Conservation (phyloP, 441 rosid species). For the Melastoma candidum region DNA sequence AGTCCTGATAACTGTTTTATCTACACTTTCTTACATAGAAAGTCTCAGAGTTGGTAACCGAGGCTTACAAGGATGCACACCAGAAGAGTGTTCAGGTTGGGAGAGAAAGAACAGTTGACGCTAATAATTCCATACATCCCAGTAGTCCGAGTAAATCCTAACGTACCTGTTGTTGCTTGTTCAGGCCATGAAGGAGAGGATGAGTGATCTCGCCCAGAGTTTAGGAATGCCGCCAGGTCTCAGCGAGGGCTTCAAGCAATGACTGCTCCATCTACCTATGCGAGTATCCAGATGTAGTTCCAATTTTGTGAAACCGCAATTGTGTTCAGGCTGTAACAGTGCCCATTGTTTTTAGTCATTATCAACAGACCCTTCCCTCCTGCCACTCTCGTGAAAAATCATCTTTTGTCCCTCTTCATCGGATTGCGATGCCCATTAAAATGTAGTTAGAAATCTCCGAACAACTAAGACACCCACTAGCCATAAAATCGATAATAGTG, state of each 20-base stretch:
- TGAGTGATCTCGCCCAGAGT: conserved; percentile 90
- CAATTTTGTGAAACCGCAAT: conserved; percentile 1
- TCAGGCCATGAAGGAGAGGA: conserved; percentile 94
- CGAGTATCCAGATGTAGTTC: neutral
- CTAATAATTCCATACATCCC: neutral
- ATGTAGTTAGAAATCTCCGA: too few species aligned
- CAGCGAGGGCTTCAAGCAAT: conserved; percentile 55
- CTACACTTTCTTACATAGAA: conserved; percentile 34
- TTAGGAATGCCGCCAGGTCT: conserved; percentile 90
- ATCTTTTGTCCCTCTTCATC: too few species aligned
- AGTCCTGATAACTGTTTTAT: too few species aligned
- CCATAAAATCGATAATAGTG: too few species aligned
- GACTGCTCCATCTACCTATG: conserved; percentile 1
- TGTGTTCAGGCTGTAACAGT: too few species aligned
- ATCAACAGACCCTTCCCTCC: too few species aligned
- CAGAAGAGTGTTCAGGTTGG: conserved; percentile 82
- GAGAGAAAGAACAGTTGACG: neutral
- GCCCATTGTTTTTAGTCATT: too few species aligned
- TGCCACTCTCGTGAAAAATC: too few species aligned
- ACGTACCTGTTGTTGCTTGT: neutral
- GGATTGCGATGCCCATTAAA: too few species aligned
- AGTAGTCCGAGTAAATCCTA: neutral
- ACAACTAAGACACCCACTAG: too few species aligned
- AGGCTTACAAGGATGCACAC: conserved; percentile 94
- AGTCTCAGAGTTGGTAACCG: conserved; percentile 64